Base-by-base conservation (phyloP, 495 filamentous ascomycete genomes). In the Elaphomyces granulatus region DNA sequence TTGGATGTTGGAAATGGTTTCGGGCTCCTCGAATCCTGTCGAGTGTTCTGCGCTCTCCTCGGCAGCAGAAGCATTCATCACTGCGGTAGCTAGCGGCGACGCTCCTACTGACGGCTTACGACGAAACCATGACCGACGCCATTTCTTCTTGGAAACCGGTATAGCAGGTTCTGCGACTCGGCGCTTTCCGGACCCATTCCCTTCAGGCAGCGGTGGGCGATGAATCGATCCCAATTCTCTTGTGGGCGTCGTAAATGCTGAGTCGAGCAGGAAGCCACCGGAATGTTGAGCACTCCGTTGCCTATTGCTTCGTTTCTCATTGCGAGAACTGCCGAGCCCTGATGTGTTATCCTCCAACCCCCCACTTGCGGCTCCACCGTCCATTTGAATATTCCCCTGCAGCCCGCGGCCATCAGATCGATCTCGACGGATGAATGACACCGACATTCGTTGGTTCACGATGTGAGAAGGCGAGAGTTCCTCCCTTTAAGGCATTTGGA, bases 211-310 rank as follows among this genome's bases (percentile, higher is more conserved):
- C 16, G 43, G 50, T 20, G 50, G 23, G 17, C 44, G 52, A 21
- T 61, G 50, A 18, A 53, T 47, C 2, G 52, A 42, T 26, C 51
- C 47, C 7, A 54, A 42, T 34, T 51, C 54, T 23, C 43, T 57
- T 6, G 61, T 47, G 8, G 52, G 51, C 18, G 58, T 61, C 9
- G 63, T 14, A 15, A 53, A 53, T 7, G 49, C 45, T 3, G 61
- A 59, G 37, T 67, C 65, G 23, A 72, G 40, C 18, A 72, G 42
- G 20, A 72, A 72, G 12, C 65, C 59, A 37, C 66, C 50, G 1
- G 66, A 65, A 47, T 46, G 61, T 32, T 54, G 56, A 6, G 55
- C 56, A 43, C 59, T 55, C 6, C 60, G 47, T 32, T 55, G 55
- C 8, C 42, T 36, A 9, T 45, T 44, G 36, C 41, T 50, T 36